Conservation (phyloP, 306 rosid species). For the Comarum palustre region DNA sequence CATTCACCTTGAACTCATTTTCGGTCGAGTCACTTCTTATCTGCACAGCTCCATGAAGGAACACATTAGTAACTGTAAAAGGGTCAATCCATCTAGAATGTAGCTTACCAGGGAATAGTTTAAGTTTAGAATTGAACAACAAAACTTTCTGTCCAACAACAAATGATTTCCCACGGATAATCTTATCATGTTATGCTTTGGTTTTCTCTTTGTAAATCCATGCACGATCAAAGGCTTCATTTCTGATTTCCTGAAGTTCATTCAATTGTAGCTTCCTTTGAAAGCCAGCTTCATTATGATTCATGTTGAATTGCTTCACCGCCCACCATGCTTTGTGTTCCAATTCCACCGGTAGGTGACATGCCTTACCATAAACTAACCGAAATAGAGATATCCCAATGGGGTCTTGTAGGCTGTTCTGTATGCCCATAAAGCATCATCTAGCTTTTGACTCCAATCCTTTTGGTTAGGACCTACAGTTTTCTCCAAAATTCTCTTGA, state of each 20-base stretch:
- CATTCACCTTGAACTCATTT: background rate
- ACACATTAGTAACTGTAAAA: background rate
- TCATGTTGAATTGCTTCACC: no score
- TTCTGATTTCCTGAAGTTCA: background rate
- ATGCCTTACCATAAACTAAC: background rate
- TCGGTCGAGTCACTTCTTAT: background rate
- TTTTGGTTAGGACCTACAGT: no score
- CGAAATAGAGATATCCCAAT: no score
- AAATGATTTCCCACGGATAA: background rate
- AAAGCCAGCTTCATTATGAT: background rate
- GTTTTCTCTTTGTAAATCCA: background rate
- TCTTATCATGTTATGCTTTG: background rate
- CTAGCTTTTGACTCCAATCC: no score
- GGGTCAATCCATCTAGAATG: background rate
- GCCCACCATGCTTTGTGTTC: background rate
- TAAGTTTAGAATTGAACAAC: background rate
- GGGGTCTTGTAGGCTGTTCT: no score
- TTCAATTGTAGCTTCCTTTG: background rate
- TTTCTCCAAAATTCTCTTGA: no score
- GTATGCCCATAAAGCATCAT: no score
- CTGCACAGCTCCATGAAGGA: background rate
- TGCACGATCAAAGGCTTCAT: background rate
- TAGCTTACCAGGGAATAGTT: background rate
- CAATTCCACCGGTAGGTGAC: background rate
- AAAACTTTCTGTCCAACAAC: background rate